phyloP scores from a whole-genome alignment of 257 asterid species.

The Primulina huaijiensis region DNA sequence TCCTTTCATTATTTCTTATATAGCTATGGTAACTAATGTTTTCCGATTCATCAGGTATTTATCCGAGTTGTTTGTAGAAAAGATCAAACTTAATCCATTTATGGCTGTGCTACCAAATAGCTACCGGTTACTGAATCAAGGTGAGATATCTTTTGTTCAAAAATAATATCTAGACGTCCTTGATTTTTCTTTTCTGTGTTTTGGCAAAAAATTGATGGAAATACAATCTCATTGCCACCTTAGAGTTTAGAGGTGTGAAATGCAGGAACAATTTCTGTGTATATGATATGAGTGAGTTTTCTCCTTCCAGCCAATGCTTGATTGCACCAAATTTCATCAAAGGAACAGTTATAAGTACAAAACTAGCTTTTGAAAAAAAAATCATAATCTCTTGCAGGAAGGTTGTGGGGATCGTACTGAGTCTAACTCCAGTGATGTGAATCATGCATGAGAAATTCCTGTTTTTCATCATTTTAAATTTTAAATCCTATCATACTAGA shows the following conservation, averaged over 20 bases:
- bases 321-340: neutral
- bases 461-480: too few relatives aligned
- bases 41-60: constrained; percentile 38
- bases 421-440: neutral
- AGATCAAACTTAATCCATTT: constrained; percentile 68
- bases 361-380: neutral
- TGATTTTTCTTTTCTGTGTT: too few relatives aligned
- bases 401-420: neutral
- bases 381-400: neutral
- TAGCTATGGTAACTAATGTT: constrained; percentile 13
- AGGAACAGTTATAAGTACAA: too few relatives aligned
- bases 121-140: constrained; percentile 75
- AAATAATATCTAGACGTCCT: neutral
- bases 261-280: neutral
- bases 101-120: constrained; percentile 72
- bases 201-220: neutral
- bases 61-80: constrained; percentile 66
- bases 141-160: constrained; percentile 45
- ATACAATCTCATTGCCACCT: neutral
- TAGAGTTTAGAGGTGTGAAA: neutral
- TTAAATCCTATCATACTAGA: too few relatives aligned
- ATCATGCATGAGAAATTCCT: neutral
- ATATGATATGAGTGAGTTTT: neutral
- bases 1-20: neutral
- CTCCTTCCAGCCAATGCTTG: neutral